These are phyloP conservation scores for Silene uniflora DNA, from an alignment of 148 eudicot genomes.

Conservation along the genomic window DNA sequence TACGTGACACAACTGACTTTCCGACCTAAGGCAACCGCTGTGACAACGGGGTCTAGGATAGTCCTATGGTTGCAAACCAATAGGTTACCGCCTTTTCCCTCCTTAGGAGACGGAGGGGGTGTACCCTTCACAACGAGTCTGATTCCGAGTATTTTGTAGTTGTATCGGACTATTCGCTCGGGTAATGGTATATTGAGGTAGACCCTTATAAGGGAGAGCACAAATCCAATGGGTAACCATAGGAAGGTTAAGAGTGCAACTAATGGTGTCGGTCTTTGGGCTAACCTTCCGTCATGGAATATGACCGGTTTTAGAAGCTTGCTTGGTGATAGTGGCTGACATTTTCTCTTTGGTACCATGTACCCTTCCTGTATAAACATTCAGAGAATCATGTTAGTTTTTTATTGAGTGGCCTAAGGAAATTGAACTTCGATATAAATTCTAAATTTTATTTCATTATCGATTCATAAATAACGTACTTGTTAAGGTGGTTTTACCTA, in stretches of 20 bases:
- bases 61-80: constrained; percentile 27
- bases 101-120: not conserved
- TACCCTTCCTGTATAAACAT: constrained; percentile 16
- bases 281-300: constrained; percentile 35
- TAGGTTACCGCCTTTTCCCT: constrained; percentile 11
- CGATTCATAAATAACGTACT: too few relatives aligned
- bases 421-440: too few relatives aligned
- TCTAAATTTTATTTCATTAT: too few relatives aligned
- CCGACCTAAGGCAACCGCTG: constrained; percentile 4
- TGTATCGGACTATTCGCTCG: constrained; percentile 14
- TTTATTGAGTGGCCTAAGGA: too few relatives aligned
- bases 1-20: constrained; percentile 14
- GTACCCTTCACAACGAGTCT: constrained; percentile 9
- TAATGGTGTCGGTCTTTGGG: constrained; percentile 27
- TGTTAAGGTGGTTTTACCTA: too few relatives aligned
- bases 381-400: not conserved
- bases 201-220: constrained; percentile 18
- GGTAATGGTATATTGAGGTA: constrained; percentile 14
- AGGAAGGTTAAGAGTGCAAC: constrained; percentile 24
- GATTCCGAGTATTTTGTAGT: constrained; percentile 17
- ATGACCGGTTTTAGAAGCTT: constrained; percentile 25
- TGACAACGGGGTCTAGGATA: constrained; percentile 20
- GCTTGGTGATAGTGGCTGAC: constrained; percentile 19
- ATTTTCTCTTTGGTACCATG: constrained; percentile 14
- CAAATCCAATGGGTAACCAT: constrained; percentile 29